Conservation (phyloP, 768 basidiomycete genomes). For the Amanita subjunquillea region DNA sequence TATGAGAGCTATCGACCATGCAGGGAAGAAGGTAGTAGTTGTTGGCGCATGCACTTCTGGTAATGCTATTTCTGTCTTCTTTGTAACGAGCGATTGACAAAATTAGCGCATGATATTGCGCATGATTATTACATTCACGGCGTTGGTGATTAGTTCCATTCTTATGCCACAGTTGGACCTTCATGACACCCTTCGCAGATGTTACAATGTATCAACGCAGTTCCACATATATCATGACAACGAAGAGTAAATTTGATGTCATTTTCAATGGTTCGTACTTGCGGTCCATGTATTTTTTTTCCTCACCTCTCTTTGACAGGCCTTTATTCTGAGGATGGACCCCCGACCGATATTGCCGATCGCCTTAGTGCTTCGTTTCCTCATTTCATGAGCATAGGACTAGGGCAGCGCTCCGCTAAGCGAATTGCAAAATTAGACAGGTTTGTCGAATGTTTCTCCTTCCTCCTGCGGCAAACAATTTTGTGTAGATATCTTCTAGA, state of each 20-base stretch:
- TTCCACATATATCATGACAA: constrained; percentile 4
- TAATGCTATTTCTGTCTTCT: constrained; percentile 7
- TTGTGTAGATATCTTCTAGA: constrained; percentile 32
- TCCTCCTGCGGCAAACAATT: constrained; percentile 10
- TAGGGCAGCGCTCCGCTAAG: constrained; percentile 12
- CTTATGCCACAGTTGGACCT: neutral
- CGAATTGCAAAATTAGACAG: constrained; percentile 25
- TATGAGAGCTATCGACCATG: constrained; percentile 34
- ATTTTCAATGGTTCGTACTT: constrained; percentile 14
- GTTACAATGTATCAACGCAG: constrained; percentile 7
- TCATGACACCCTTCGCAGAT: neutral
- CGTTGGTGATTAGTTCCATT: neutral
- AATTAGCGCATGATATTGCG: constrained; percentile 28
- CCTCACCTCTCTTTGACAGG: constrained; percentile 7
- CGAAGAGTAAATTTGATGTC: constrained; percentile 17
- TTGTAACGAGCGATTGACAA: neutral
- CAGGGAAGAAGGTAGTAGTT: constrained; percentile 58
- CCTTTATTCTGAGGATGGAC: constrained; percentile 36
- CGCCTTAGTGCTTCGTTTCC: constrained; percentile 38
- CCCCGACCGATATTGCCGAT: constrained; percentile 42
- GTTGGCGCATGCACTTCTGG: constrained; percentile 59
- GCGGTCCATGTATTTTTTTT: neutral
- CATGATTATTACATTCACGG: constrained; percentile 19
- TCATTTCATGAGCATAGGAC: constrained; percentile 14
- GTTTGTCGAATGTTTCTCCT: constrained; percentile 12